These are phyloP conservation scores for Globisporangium okanoganense DNA, from an alignment of 352 stramenopile genomes.

Conservation along the genomic window DNA sequence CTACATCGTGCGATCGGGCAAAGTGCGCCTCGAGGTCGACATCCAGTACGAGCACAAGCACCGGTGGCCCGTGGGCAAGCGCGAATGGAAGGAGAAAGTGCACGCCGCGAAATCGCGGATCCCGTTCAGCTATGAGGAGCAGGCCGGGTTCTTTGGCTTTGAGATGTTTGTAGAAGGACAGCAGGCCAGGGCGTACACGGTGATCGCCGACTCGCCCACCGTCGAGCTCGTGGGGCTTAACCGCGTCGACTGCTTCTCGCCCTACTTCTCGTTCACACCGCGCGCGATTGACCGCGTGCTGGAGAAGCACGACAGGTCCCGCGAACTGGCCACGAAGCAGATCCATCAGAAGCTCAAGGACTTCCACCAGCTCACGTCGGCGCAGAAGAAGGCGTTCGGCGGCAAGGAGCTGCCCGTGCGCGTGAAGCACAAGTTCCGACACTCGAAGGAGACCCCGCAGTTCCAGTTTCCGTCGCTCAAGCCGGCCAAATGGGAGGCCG, in stretches of 20 bases:
- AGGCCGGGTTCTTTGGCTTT: constrained; percentile 58
- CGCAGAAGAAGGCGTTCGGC: constrained; percentile 23
- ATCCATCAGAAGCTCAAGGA: constrained; percentile 54
- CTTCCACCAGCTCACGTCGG: constrained; percentile 26
- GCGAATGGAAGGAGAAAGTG: constrained; percentile 52
- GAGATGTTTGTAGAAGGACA: constrained; percentile 65
- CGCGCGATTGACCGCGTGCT: constrained; percentile 54
- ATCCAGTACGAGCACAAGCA: constrained; percentile 69
- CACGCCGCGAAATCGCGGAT: constrained; percentile 48
- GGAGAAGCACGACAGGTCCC: constrained; percentile 47
- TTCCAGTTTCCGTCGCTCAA: constrained; percentile 60
- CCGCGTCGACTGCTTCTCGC: constrained; percentile 68
- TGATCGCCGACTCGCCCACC: constrained; percentile 43
- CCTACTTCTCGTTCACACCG: constrained; percentile 67
- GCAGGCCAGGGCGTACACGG: constrained; percentile 48
- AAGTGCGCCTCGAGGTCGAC: constrained; percentile 56
- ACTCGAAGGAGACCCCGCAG: constrained; percentile 41
- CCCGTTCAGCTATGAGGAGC: constrained; percentile 45
- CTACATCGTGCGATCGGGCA: constrained; percentile 60
- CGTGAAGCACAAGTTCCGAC: constrained; percentile 36
- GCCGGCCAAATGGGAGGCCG: constrained; percentile 41
- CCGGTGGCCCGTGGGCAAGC: constrained; percentile 48
- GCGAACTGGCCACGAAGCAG: constrained; percentile 33
- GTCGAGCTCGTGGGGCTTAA: constrained; percentile 65
- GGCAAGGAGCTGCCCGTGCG: constrained; percentile 26